These are phyloP conservation scores for Rostrohypoxylon terebratum DNA, from an alignment of 495 filamentous ascomycete species.

Conservation along the genomic window DNA sequence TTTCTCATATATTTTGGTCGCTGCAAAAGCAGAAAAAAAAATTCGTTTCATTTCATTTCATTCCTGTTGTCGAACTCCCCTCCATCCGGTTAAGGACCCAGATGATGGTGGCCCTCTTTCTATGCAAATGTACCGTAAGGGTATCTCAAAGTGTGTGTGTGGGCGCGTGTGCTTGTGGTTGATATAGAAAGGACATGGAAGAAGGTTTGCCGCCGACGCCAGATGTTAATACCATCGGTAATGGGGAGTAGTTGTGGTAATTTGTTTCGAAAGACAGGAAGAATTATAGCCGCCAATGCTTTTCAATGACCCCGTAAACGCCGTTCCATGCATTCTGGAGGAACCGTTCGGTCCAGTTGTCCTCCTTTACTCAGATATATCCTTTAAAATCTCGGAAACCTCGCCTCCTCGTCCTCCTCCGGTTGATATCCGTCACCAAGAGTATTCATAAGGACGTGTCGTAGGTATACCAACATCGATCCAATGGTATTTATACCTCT, in stretches of 20 bases:
- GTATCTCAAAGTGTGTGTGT: constrained; percentile 5
- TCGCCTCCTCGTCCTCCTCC: not conserved
- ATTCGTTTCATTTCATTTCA: constrained; percentile 1
- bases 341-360: not conserved
- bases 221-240: not conserved
- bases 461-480: constrained; percentile 7
- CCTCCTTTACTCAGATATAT: not conserved
- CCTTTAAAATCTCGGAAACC: not conserved
- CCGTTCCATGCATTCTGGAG: constrained; percentile 13
- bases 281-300: not conserved
- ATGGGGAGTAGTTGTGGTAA: not conserved
- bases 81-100: not conserved
- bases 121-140: constrained; percentile 16
- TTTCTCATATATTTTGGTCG: not conserved
- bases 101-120: not conserved
- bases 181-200: constrained; percentile 1
- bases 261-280: not conserved
- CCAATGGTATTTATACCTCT: not conserved
- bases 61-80: not conserved
- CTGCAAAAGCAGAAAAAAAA: not conserved
- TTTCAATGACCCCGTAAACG: constrained; percentile 14
- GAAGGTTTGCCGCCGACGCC: not conserved
- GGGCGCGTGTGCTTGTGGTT: not conserved
- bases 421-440: not conserved
- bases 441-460: not conserved